Evolutionary conservation across 2,329 filamentous ascomycete species (phyloP).

Genomic region (Botrytis squamosa): DNA sequence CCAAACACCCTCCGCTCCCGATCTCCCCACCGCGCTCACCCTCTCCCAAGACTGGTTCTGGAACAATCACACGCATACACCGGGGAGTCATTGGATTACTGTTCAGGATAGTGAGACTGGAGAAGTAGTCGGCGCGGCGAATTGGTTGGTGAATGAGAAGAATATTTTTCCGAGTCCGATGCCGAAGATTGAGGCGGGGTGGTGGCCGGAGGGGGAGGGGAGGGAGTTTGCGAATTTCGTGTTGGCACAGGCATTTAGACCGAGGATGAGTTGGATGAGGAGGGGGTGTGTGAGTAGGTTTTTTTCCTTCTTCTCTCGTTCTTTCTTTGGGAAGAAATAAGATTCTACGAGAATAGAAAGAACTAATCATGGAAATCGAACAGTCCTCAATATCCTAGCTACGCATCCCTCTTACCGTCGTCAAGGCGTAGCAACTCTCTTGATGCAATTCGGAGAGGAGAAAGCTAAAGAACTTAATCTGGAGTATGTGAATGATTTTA

Average conservation of each 20-base stretch:
- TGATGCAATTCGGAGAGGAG: background rate
- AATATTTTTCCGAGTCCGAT: background rate
- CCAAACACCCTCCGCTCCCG: background rate
- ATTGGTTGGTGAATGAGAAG: conserved; percentile 4
- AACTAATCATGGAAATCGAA: background rate
- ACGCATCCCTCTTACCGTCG: conserved; percentile 5
- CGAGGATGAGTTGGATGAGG: background rate
- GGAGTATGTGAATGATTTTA: background rate
- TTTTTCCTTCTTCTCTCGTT: background rate
- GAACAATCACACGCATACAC: background rate
- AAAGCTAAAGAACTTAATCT: conserved; percentile 5
- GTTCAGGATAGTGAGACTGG: background rate
- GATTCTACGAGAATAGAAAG: background rate
- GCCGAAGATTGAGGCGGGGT: conserved; percentile 8
- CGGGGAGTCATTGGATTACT: background rate
- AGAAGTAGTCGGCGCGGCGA: background rate
- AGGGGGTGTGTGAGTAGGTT: background rate
- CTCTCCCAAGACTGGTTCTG: background rate
- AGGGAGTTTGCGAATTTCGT: conserved; percentile 11
- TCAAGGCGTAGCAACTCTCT: background rate
- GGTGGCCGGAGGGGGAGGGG: background rate
- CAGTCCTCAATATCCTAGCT: conserved; percentile 6
- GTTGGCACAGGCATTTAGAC: background rate
- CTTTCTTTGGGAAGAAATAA: too few species aligned
- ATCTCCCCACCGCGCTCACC: background rate